Percentiles rank a stretch among this genome's conserved stretches.
Evolutionary conservation across 306 rosid genomes (phyloP).

Genomic region (Arachis hypogaea): DNA sequence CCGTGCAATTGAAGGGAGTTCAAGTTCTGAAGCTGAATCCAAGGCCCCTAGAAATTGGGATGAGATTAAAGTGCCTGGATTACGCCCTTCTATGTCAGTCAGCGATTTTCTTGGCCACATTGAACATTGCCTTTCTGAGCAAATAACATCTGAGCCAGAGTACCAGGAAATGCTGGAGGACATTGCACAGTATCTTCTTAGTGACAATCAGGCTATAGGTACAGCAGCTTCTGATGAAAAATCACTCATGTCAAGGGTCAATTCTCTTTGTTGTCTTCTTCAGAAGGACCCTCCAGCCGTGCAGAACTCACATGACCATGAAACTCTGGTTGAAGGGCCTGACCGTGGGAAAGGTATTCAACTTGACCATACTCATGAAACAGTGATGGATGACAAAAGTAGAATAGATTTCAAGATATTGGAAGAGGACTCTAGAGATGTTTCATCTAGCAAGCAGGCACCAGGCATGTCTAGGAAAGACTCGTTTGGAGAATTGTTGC

Average conservation of each 20-base stretch:
- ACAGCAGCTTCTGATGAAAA: conserved; percentile 71
- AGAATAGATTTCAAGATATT: conserved; percentile 41
- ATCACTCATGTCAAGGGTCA: conserved; percentile 86
- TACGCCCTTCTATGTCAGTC: conserved; percentile 75
- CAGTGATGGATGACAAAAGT: conserved; percentile 29
- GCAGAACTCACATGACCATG: conserved; percentile 47
- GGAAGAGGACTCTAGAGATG: conserved; percentile 51
- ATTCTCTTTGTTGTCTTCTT: conserved; percentile 80
- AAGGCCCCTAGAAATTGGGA: conserved; percentile 57
- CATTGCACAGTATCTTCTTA: conserved; percentile 72
- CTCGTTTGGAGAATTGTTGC: conserved; percentile 72
- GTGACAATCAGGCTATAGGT: conserved; percentile 62
- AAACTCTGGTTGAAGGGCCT: conserved; percentile 37
- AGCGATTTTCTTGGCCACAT: conserved; percentile 74
- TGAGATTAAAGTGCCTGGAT: conserved; percentile 70
- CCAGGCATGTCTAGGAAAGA: conserved; percentile 78
- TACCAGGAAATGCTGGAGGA: conserved; percentile 68
- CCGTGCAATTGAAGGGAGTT: conserved; percentile 62
- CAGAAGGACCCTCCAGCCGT: conserved; percentile 68
- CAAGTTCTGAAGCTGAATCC: conserved; percentile 61
- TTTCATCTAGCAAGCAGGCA: conserved; percentile 49
- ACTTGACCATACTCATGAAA: conserved; percentile 32
- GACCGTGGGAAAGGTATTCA: conserved; percentile 46
- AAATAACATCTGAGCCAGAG: conserved; percentile 58
- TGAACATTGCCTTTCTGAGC: conserved; percentile 73